Percentiles rank a stretch among this genome's conserved stretches.
Conservation (phyloP, 2,329 filamentous ascomycete species). For the Aspergillaceae sp. region DNA sequence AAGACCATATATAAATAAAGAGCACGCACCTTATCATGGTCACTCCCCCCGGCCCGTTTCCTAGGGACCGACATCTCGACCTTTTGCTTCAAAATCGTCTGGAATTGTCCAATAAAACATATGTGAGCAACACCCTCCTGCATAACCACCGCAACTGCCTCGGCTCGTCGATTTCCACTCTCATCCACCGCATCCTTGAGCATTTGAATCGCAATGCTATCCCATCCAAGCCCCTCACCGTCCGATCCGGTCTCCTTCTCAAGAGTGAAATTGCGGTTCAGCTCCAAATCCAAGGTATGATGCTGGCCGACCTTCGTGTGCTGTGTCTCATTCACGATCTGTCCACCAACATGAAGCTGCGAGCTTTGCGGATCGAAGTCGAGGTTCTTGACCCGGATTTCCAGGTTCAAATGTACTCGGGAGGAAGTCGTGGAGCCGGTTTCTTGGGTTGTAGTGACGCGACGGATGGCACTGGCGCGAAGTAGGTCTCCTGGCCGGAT, state of each 20-base stretch:
- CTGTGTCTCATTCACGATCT: slow-evolving; percentile 58
- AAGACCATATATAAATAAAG: background rate
- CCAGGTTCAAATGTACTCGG: slow-evolving; percentile 56
- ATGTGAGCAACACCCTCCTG: slow-evolving; percentile 57
- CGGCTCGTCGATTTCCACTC: slow-evolving; percentile 59
- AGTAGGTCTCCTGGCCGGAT: slow-evolving; percentile 58
- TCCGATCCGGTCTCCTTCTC: slow-evolving; percentile 59
- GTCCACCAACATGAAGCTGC: slow-evolving; percentile 60
- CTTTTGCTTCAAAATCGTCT: slow-evolving; percentile 42
- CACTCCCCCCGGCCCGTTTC: slow-evolving; percentile 39
- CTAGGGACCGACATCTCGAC: slow-evolving; percentile 41
- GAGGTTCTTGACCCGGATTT: slow-evolving; percentile 55
- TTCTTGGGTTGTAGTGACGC: slow-evolving; percentile 51
- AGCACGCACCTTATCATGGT: slow-evolving; percentile 39
- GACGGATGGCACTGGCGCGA: slow-evolving; percentile 57
- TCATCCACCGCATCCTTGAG: slow-evolving; percentile 71
- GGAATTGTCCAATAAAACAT: slow-evolving; percentile 43
- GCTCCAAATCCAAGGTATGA: slow-evolving; percentile 73
- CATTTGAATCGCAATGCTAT: slow-evolving; percentile 72
- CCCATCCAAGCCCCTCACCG: slow-evolving; percentile 58
- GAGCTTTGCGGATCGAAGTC: slow-evolving; percentile 63
- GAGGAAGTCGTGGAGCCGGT: slow-evolving; percentile 56
- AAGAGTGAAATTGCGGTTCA: slow-evolving; percentile 78
- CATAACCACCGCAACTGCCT: slow-evolving; percentile 86
- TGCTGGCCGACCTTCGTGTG: slow-evolving; percentile 58